Evolutionary conservation across 2,329 filamentous ascomycete genomes (phyloP).

Genomic region (Colletotrichum sp.): DNA sequence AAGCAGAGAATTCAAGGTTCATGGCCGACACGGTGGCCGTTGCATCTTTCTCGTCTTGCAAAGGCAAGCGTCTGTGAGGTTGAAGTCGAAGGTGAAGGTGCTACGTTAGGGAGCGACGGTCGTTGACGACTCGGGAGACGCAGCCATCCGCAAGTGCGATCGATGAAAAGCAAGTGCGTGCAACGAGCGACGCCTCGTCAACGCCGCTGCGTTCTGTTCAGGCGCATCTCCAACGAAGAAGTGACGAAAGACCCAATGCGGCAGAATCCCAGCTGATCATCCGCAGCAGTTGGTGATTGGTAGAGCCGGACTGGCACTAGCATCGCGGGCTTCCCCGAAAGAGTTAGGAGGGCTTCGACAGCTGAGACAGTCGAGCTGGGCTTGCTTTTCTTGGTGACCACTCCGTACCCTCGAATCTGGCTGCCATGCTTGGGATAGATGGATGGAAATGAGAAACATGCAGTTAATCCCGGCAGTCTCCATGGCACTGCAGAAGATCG

Average conservation of each 20-base stretch:
- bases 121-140: neutral
- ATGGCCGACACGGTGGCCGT: neutral
- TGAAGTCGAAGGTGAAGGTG: neutral
- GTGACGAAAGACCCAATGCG: neutral
- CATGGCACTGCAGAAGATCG: neutral
- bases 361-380: conserved; percentile 10
- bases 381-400: neutral
- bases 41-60: neutral
- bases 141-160: neutral
- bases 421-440: neutral
- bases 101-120: neutral
- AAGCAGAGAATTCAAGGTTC: neutral
- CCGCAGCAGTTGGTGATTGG: neutral
- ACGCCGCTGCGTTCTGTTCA: neutral
- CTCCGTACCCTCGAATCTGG: neutral
- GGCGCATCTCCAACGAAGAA: neutral
- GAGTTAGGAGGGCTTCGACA: neutral
- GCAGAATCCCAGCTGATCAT: conserved; percentile 6
- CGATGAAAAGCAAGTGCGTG: neutral
- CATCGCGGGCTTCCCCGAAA: conserved; percentile 9
- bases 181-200: neutral
- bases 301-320: neutral
- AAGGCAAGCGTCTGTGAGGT: neutral
- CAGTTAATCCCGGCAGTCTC: neutral
- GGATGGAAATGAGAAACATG: neutral